phyloP scores from a whole-genome alignment of 257 asterid genomes.

The Solanum megistacrolobum region DNA sequence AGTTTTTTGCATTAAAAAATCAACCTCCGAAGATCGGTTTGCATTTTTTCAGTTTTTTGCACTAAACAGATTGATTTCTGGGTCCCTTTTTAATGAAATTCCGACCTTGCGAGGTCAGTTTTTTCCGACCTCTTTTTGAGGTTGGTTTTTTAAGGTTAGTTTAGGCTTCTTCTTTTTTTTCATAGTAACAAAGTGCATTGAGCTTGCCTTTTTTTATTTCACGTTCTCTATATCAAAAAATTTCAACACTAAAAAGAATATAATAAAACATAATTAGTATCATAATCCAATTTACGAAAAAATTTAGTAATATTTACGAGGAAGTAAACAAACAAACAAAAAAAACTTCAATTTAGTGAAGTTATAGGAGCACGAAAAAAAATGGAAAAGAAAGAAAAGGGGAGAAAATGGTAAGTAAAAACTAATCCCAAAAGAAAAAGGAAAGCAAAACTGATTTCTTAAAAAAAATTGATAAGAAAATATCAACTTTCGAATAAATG shows the following conservation, averaged over 20 bases:
- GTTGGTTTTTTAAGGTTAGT: background rate
- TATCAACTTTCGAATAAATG: background rate
- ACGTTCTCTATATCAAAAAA: background rate
- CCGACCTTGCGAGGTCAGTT: background rate
- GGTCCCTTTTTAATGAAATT: background rate
- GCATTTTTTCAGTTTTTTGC: background rate
- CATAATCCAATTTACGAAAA: no score
- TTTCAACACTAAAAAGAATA: background rate
- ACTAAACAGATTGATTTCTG: no score
- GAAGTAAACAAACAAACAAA: background rate
- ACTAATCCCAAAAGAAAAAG: background rate
- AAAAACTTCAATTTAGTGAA: background rate
- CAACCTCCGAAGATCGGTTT: background rate
- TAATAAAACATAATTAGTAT: background rate
- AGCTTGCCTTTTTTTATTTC: background rate
- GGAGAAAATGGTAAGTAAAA: background rate
- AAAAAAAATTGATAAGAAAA: no score
- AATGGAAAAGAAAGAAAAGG: background rate
- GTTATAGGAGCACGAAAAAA: background rate
- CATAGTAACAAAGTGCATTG: background rate
- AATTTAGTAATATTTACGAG: background rate
- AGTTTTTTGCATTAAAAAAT: background rate
- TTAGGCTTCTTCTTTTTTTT: no score
- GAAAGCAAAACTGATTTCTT: background rate
- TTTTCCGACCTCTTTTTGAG: background rate